Evolutionary conservation across 192 early-diverging fungal genomes (phyloP).

Genomic region (Rhizophlyctis rosea): DNA sequence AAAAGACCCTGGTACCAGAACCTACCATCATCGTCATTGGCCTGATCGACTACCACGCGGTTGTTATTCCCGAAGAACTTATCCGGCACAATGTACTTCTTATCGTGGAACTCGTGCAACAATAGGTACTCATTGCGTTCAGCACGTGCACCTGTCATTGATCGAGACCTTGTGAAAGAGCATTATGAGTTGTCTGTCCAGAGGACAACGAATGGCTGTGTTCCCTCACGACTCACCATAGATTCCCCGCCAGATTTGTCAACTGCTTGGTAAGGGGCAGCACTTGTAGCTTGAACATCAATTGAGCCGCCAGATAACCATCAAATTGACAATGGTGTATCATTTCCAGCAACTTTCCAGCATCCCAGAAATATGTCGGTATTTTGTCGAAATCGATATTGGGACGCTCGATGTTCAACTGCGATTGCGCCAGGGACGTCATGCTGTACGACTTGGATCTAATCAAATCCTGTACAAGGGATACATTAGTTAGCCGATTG

Average conservation of each 20-base stretch:
- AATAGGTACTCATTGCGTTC: conserved; percentile 95
- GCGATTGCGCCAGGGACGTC: conserved; percentile 68
- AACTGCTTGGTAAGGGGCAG: conserved; percentile 90
- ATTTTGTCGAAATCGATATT: conserved; percentile 83
- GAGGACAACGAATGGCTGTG: too few relatives aligned
- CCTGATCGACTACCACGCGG: conserved; percentile 28
- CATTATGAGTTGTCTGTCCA: too few relatives aligned
- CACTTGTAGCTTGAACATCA: conserved; percentile 89
- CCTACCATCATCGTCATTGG: conserved; percentile 33
- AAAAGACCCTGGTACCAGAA: neutral
- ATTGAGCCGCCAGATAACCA: conserved; percentile 67
- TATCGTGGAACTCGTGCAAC: conserved; percentile 91
- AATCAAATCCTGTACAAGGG: conserved; percentile 64
- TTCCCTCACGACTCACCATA: conserved; percentile 80
- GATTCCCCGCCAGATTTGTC: conserved; percentile 89
- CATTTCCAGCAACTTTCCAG: conserved; percentile 62
- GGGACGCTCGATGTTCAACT: conserved; percentile 74
- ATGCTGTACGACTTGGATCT: conserved; percentile 82
- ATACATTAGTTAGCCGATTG: neutral
- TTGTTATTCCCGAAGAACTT: conserved; percentile 36
- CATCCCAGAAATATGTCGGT: conserved; percentile 61
- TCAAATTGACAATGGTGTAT: conserved; percentile 81
- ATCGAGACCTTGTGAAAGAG: conserved; percentile 67
- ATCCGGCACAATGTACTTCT: conserved; percentile 92
- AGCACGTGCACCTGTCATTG: conserved; percentile 83